Evolutionary conservation across 352 stramenopile genomes (phyloP), one percentile per base, ranked within the genome.

Genomic region (Elongisporangium prolatum): DNA sequence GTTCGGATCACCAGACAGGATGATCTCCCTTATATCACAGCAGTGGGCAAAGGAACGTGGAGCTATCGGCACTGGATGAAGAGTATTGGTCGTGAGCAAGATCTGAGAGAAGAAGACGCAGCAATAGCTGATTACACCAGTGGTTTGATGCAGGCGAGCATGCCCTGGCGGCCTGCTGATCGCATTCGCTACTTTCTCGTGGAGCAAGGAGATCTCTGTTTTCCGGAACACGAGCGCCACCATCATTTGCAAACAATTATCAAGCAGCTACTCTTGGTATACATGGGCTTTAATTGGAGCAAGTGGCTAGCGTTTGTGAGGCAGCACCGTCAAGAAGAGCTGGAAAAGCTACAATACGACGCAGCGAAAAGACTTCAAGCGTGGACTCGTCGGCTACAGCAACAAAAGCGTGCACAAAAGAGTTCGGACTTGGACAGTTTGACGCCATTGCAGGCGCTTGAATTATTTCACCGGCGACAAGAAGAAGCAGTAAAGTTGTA

Each of bases 251-350:
- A 44, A 10, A 18, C 54, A 21, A 78, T 91, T 61, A 50, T 93
- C 20, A 21, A 67, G n/a, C 80, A 87, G 47, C 66, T 93, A 52
- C 65, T 93, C 14, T 75, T 78, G 25, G 62, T 89, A 13, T 87
- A 82, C 53, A 60, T 75, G 10, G 83, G 80, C 34, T 88, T 83
- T 57, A 75, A 73, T 20, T 93, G 83, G 83, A 57, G 57, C 22
- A 60, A 68, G 1, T 91, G 82, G 82, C 54, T 40, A 7, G 58
- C 66, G 17, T 88, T 79, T 21, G 62, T 86, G 8, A 53, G 64
- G 1, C 68, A 59, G 0, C 67, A 78, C 56, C 78, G 72, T 9
- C 54, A 64, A 7, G 54, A 72, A 37, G 73, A 91, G 51, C 69
- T 57, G 0, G 50, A 58, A 0, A 59, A 75, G 48, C 61, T 57